A percentile compares a stretch with the other conserved stretches of the same genome.
Conservation (phyloP, 176 grass and related monocot species). For the Areca catechu region DNA sequence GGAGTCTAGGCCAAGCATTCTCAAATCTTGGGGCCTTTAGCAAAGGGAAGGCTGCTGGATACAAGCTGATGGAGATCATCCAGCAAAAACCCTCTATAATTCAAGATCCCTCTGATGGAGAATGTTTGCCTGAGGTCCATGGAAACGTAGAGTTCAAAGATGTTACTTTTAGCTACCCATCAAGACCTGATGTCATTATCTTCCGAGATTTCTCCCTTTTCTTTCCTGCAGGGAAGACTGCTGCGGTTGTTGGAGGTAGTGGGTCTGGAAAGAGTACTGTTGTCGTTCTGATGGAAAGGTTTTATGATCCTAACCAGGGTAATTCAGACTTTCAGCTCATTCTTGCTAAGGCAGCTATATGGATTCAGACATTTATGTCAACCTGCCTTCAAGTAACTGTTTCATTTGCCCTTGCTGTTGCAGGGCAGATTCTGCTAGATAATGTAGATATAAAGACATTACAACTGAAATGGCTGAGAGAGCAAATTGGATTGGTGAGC, state of each 20-base stretch:
- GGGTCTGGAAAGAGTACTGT: conserved; percentile 97
- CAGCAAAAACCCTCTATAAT: conserved; percentile 40
- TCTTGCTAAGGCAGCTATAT: not conserved
- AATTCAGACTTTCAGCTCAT: not conserved
- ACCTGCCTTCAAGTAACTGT: not conserved
- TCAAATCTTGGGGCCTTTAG: conserved; percentile 27
- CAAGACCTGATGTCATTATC: conserved; percentile 87
- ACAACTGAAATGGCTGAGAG: conserved; percentile 81
- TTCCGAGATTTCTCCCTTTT: conserved; percentile 94
- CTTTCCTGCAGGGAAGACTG: conserved; percentile 88
- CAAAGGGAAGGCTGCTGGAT: conserved; percentile 30
- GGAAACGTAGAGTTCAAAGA: conserved; percentile 47
- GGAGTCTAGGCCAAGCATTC: conserved; percentile 23
- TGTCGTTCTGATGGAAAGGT: conserved; percentile 92
- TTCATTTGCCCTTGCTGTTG: not conserved
- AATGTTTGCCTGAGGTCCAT: conserved; percentile 28
- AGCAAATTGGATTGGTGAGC: conserved; percentile 92
- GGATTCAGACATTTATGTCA: too few relatives aligned
- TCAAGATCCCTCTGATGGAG: conserved; percentile 18
- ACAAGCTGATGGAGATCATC: conserved; percentile 47
- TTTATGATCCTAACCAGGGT: conserved; percentile 99
- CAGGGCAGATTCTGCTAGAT: conserved; percentile 89
- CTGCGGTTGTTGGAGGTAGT: conserved; percentile 92
- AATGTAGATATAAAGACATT: conserved; percentile 91
- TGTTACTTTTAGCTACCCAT: conserved; percentile 52